Evolutionary conservation across 495 filamentous ascomycete species (phyloP), one percentile per base, ranked within the genome.

Genomic region (Parathielavia appendiculata): DNA sequence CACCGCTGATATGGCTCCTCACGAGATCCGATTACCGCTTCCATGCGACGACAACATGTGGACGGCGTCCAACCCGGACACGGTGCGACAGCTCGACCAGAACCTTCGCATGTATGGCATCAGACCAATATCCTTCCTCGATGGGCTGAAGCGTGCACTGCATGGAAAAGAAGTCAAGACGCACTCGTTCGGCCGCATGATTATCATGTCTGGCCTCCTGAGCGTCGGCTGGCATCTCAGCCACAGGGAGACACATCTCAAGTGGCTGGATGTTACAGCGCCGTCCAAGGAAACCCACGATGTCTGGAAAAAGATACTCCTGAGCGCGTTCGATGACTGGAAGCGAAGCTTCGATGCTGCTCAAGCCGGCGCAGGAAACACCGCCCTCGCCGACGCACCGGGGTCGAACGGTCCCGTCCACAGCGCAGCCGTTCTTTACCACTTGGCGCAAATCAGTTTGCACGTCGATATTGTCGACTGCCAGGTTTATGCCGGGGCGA

Each of bases 221-320:
- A 95, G 89, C 60, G 90, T 97, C 22, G 90, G 87, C 62, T 97
- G 92, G 92, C 92, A 97, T 65, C 86, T 97, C 75, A 92, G 92
- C 65, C 92, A 96, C 73, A 81, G 92, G 58, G 93, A 98, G 67
- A 83, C 96, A 1, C 92, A 97, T 71, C 84, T 96, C 23, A 93
- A 86, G 58, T 90, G 90, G 57, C 79, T 98, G 11, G 83, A 85
- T 16, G 79, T 86, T 0, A 80, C 78, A 9, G 72, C 77, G 13
- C 82, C 84, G 53, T 83, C 90, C 0, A 80, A 90, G 2, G 92
- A 91, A 14, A 89, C 86, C 20, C 83, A 90, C 38, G 91, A 95
- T 56, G 89, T 86, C 62, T 98, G 93, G 93, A 86, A 91, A 26
- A 86, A 86, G 45, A 83, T 89, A 13, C 76, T 98, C 3, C 84